Conservation (phyloP, 129 eudicot genomes). For the Helichrysum umbraculigerum region DNA sequence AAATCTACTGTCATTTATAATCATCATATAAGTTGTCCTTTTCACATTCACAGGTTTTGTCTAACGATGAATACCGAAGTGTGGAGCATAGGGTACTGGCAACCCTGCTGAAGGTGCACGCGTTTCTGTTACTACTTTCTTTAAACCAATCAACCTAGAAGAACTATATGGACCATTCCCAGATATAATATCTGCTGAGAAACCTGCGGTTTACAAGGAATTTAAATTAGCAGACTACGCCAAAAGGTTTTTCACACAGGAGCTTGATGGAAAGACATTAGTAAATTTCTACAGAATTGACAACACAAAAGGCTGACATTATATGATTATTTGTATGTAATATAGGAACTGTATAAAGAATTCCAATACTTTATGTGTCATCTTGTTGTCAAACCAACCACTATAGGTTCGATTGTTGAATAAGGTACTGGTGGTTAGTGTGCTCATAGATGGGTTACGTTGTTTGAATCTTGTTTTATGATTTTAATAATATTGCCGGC, state of each 20-base stretch:
- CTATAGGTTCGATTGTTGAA: constrained; percentile 1
- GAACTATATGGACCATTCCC: constrained; percentile 51
- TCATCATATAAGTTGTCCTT: not conserved
- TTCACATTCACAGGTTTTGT: constrained; percentile 43
- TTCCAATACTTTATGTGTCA: not conserved
- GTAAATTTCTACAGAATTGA: not conserved
- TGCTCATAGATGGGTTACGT: too few relatives aligned
- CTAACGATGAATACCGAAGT: constrained; percentile 54
- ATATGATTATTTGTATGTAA: not conserved
- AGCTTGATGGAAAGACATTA: constrained; percentile 8
- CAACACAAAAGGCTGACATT: not conserved
- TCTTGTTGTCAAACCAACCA: not conserved
- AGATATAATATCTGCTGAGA: constrained; percentile 46
- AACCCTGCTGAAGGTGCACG: constrained; percentile 43
- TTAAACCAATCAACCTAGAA: constrained; percentile 45
- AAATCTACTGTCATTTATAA: not conserved
- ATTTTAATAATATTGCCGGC: too few relatives aligned
- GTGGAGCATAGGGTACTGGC: constrained; percentile 59
- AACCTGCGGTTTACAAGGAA: constrained; percentile 44
- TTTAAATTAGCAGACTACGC: constrained; percentile 24
- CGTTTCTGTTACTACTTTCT: constrained; percentile 48
- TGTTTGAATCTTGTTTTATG: too few relatives aligned
- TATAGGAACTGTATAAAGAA: not conserved
- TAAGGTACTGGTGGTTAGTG: too few relatives aligned
- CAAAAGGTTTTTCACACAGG: constrained; percentile 24